Base-by-base conservation (phyloP, 768 basidiomycete species). In the Mycena belliarum region DNA sequence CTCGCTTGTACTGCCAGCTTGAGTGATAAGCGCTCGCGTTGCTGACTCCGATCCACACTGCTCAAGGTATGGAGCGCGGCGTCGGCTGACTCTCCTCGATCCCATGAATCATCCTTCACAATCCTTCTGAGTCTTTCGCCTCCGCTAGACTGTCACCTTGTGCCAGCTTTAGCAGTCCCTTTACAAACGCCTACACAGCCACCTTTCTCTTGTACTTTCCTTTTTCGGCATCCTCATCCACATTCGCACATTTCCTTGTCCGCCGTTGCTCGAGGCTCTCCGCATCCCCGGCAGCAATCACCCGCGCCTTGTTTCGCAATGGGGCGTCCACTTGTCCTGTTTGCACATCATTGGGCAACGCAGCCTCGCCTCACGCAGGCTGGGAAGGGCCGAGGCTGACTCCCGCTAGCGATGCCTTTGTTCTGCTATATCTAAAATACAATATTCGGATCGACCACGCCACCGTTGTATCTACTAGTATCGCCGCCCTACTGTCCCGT, bases 381-480 rank as follows among this genome's bases (percentile, higher is more conserved):
- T 45, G n/a, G n/a, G n/a, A n/a, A n/a, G n/a, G n/a, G n/a, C n/a
- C n/a, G n/a, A 35, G 35, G 21, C 35, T 48, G 16, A 37, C 47
- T 6, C 55, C 29, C 55, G 24, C 45, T 52, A 53, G 46, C 51
- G 57, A 48, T 15, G 57, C 52, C 58, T 48, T 59, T 54, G 52
- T 59, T 59, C 45, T 49, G 20, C 3, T 2, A 5, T 26, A 15
- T 32, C 47, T 59, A 49, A 49, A 52, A 58, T 52, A 50, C 16
- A 15, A n/a, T 38, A 32, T 46, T 3, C 49, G 43, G 44, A 41
- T 43, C 45, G 4, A 4, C 24, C 44, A 40, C 57, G 23, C 57
- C 51, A 40, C 37, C 47, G 49, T 48, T 54, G 52, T 59, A 59
- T 59, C 58, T 32, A 32, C n/a, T n/a, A n/a, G n/a, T 32, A 54